Percentiles rank a stretch among this genome's conserved stretches.
Evolutionary conservation across 2,329 filamentous ascomycete genomes (phyloP).

Genomic region (Aureobasidium namibiae): DNA sequence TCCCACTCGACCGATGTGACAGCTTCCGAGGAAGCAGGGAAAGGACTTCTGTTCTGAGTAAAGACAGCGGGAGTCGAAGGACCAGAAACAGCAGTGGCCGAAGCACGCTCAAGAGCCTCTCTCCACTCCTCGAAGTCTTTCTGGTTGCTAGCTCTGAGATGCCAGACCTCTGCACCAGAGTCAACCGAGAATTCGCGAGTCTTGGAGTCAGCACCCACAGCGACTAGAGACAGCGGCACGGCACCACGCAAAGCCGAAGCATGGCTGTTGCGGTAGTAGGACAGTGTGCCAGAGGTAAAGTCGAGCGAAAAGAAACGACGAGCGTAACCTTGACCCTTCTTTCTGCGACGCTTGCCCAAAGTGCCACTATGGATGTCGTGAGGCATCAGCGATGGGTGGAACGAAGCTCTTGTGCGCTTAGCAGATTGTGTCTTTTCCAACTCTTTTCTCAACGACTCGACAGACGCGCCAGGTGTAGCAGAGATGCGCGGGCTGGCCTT

Average conservation of each 20-base stretch:
- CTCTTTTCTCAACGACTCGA: neutral
- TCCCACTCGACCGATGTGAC: constrained; percentile 57
- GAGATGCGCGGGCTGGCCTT: constrained; percentile 33
- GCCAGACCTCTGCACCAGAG: constrained; percentile 95
- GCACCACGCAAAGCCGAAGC: constrained; percentile 87
- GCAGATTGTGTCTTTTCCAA: neutral
- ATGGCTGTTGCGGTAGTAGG: constrained; percentile 92
- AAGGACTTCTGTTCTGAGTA: neutral
- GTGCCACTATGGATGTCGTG: constrained; percentile 70
- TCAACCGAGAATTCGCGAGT: constrained; percentile 91
- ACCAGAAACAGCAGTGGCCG: constrained; percentile 29
- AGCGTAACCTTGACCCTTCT: constrained; percentile 89
- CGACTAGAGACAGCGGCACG: constrained; percentile 84
- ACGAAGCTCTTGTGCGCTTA: neutral
- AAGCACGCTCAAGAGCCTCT: constrained; percentile 72
- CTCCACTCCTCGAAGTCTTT: constrained; percentile 88
- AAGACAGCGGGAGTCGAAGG: constrained; percentile 7
- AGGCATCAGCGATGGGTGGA: constrained; percentile 17
- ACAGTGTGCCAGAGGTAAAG: constrained; percentile 86
- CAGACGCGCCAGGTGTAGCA: constrained; percentile 21
- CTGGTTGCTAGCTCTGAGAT: constrained; percentile 71
- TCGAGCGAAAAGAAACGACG: constrained; percentile 93
- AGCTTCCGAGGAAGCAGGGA: neutral
- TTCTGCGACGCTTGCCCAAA: constrained; percentile 81
- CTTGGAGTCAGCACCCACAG: constrained; percentile 80